Evolutionary conservation across 163 green algal species (phyloP).

Genomic region (Volvox carteri): DNA sequence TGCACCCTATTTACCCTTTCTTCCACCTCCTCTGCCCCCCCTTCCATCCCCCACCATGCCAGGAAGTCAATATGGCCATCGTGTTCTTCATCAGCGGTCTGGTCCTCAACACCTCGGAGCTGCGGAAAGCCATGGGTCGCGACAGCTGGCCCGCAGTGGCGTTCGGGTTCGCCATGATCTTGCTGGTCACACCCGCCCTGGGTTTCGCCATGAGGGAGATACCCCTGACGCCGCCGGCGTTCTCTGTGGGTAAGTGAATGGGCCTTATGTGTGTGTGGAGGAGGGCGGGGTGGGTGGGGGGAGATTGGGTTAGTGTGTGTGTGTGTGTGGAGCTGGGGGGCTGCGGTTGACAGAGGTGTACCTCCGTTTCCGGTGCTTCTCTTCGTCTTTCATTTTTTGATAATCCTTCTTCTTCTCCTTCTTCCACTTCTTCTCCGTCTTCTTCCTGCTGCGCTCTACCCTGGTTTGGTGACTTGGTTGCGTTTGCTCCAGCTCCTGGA

Average conservation of each 20-base stretch:
- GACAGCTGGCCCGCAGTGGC: constrained; percentile 52
- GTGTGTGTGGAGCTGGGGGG: too few species aligned
- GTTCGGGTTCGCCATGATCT: constrained; percentile 67
- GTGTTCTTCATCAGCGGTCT: constrained; percentile 71
- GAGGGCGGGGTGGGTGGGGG: background rate
- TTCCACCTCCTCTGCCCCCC: background rate
- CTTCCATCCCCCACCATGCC: background rate
- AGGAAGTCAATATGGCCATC: constrained; percentile 70
- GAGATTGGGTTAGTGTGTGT: too few species aligned
- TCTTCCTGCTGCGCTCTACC: too few species aligned
- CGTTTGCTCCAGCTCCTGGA: too few species aligned
- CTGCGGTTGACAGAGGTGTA: too few species aligned
- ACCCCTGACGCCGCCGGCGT: constrained; percentile 58
- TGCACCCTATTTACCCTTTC: background rate
- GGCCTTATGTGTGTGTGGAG: background rate
- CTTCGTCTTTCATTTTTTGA: too few species aligned
- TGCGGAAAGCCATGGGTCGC: constrained; percentile 53
- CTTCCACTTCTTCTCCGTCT: too few species aligned
- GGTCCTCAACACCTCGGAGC: constrained; percentile 67
- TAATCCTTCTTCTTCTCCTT: too few species aligned
- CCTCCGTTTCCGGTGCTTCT: too few species aligned
- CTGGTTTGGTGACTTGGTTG: too few species aligned
- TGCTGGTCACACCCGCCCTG: constrained; percentile 67
- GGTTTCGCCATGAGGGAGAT: constrained; percentile 67
- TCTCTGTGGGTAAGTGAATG: constrained; percentile 33